Conservation (phyloP, 768 basidiomycete genomes). For the Mycena indigotica region DNA sequence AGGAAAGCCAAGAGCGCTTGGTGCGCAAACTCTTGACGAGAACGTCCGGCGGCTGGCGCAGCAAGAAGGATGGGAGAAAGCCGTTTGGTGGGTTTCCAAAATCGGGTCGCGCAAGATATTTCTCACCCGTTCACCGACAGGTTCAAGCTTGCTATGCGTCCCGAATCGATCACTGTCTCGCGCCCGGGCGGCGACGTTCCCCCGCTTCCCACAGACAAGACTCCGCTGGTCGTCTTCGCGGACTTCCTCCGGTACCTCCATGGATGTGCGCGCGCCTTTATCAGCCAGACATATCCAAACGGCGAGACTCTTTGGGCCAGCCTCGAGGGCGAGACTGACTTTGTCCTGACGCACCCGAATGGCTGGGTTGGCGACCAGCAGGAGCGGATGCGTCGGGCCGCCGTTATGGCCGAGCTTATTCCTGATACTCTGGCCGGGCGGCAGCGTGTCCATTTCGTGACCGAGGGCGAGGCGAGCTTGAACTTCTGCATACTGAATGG, state of each 20-base stretch:
- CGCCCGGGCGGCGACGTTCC: conserved; percentile 35
- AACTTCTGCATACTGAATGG: conserved; percentile 52
- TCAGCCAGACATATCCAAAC: conserved; percentile 35
- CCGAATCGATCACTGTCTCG: conserved; percentile 30
- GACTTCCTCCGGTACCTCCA: conserved; percentile 51
- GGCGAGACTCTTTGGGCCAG: conserved; percentile 45
- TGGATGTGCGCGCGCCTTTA: conserved; percentile 41
- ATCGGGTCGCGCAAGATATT: neutral
- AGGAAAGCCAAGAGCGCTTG: neutral
- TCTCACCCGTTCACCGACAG: conserved; percentile 19
- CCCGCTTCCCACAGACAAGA: conserved; percentile 46
- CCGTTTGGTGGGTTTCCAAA: conserved; percentile 8
- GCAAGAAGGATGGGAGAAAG: conserved; percentile 11
- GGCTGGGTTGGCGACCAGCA: conserved; percentile 61
- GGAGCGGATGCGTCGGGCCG: conserved; percentile 49
- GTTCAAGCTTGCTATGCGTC: conserved; percentile 47
- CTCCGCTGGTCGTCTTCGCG: conserved; percentile 44
- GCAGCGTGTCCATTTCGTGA: conserved; percentile 49
- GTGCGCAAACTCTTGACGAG: neutral
- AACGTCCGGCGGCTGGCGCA: neutral
- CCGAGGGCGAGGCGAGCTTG: conserved; percentile 58
- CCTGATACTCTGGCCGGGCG: conserved; percentile 35
- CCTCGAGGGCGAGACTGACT: conserved; percentile 41
- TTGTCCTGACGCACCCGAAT: conserved; percentile 58
- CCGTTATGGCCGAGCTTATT: conserved; percentile 47